phyloP scores from a whole-genome alignment of 805 yeast genomes.

The Yamadazyma nakazawae region DNA sequence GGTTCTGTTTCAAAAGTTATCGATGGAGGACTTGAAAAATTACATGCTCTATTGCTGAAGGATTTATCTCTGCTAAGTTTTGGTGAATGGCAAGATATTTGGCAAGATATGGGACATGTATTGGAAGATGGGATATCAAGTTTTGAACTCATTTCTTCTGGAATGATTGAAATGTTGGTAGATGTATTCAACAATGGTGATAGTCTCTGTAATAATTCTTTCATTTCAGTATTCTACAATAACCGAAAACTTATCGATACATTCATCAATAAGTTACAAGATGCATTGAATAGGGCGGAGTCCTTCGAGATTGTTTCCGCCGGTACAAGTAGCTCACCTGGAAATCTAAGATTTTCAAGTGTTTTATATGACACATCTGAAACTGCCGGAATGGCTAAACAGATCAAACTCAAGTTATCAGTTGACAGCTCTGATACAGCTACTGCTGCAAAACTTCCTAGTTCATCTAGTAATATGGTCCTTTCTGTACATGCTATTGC shows the following conservation, averaged over 20 bases:
- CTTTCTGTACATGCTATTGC: conserved; percentile 59
- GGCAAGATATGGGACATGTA: conserved; percentile 22
- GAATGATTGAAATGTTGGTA: conserved; percentile 48
- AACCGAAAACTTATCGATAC: conserved; percentile 26
- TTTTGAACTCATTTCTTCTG: conserved; percentile 71
- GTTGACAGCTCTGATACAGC: conserved; percentile 16
- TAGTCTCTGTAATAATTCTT: conserved; percentile 39
- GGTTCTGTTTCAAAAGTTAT: not conserved
- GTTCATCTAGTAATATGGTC: conserved; percentile 29
- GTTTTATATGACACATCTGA: conserved; percentile 25
- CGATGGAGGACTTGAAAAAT: not conserved
- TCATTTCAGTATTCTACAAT: conserved; percentile 39
- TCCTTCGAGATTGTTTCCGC: conserved; percentile 57
- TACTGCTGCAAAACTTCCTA: conserved; percentile 16
- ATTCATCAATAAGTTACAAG: conserved; percentile 58
- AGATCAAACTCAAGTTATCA: conserved; percentile 55
- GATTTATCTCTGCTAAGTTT: conserved; percentile 5
- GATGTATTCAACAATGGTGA: conserved; percentile 25
- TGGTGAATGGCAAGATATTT: conserved; percentile 38
- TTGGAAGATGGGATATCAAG: conserved; percentile 48
- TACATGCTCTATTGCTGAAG: not conserved
- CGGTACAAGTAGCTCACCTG: conserved; percentile 2
- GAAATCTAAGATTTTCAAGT: conserved; percentile 7
- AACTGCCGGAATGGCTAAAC: conserved; percentile 66
- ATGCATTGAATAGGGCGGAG: conserved; percentile 70